Evolutionary conservation across 1,284 basidiomycete species (phyloP).

Genomic region (Sporisorium exsertum): DNA sequence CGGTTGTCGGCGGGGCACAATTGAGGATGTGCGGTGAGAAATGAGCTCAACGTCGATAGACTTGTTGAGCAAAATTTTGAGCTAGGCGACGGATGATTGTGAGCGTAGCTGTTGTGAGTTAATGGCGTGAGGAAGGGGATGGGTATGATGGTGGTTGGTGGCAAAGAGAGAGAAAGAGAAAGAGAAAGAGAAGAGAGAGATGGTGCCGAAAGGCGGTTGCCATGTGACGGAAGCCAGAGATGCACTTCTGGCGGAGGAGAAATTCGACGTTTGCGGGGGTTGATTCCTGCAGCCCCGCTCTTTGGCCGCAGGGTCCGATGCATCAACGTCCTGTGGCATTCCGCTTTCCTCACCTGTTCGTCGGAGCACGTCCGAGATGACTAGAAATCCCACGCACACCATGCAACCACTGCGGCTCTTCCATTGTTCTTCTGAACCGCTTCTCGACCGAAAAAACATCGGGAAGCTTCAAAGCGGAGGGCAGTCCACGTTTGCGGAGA

Average conservation of each 20-base stretch:
- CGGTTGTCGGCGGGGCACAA: background rate
- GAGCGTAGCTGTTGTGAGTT: background rate
- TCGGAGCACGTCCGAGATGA: background rate
- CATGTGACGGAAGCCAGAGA: too few species aligned
- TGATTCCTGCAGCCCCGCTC: too few species aligned
- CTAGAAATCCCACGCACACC: background rate
- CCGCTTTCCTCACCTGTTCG: background rate
- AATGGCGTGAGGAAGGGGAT: background rate
- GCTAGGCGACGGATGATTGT: background rate
- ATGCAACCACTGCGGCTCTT: background rate
- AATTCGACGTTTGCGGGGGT: too few species aligned
- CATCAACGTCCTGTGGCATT: background rate
- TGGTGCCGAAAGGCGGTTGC: too few species aligned
- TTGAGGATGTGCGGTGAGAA: background rate
- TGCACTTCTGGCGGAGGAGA: background rate
- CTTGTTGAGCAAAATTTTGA: background rate
- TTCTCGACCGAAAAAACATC: too few species aligned
- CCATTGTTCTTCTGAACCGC: too few species aligned
- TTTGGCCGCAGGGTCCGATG: background rate
- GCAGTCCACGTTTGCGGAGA: background rate
- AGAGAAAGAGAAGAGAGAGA: background rate
- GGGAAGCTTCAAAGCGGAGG: too few species aligned
- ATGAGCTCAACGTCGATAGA: background rate
- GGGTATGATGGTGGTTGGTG: constrained; percentile 1
- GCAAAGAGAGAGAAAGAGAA: background rate